These are phyloP conservation scores for Pyrenophora teres DNA, from an alignment of 2,329 filamentous ascomycete genomes.

Conservation along the genomic window DNA sequence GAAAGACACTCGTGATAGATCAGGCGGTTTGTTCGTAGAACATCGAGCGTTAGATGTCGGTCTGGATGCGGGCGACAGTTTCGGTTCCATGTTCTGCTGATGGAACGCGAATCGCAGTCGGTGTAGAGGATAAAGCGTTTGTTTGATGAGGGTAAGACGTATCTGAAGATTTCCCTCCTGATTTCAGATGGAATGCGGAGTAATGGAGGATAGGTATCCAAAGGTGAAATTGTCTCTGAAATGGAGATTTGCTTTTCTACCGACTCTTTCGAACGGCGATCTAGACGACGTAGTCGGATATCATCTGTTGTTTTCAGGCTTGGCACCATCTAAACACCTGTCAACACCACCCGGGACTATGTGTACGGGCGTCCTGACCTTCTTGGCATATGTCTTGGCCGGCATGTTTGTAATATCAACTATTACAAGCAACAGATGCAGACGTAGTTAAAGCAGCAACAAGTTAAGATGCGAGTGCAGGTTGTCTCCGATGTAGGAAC, in stretches of 20 bases:
- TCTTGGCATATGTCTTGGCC: conserved; percentile 42
- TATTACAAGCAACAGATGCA: conserved; percentile 1
- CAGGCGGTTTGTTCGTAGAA: conserved; percentile 45
- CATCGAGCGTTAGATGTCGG: conserved; percentile 39
- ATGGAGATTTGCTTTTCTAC: conserved; percentile 45
- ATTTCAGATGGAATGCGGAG: conserved; percentile 48
- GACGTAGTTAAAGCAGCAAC: conserved; percentile 1
- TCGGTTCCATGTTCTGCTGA: conserved; percentile 48
- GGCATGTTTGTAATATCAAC: conserved; percentile 30
- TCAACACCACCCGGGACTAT: conserved; percentile 20
- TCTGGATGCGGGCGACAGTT: conserved; percentile 43
- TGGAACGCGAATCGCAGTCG: conserved; percentile 46
- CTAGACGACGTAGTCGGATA: conserved; percentile 31
- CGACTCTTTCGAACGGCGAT: conserved; percentile 35
- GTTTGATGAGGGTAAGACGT: conserved; percentile 45
- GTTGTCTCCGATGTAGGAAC: conserved; percentile 1
- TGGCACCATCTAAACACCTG: conserved; percentile 33
- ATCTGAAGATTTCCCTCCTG: conserved; percentile 46
- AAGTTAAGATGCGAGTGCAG: conserved; percentile 4
- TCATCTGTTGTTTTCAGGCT: conserved; percentile 34
- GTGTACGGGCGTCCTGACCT: conserved; percentile 32
- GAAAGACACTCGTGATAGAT: conserved; percentile 48
- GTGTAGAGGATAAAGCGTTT: conserved; percentile 55
- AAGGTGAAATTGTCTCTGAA: conserved; percentile 43
- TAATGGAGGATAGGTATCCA: conserved; percentile 45